Percentiles rank a stretch among this genome's conserved stretches.
Conservation (phyloP, 495 filamentous ascomycete species). For the Xylaria castorea region DNA sequence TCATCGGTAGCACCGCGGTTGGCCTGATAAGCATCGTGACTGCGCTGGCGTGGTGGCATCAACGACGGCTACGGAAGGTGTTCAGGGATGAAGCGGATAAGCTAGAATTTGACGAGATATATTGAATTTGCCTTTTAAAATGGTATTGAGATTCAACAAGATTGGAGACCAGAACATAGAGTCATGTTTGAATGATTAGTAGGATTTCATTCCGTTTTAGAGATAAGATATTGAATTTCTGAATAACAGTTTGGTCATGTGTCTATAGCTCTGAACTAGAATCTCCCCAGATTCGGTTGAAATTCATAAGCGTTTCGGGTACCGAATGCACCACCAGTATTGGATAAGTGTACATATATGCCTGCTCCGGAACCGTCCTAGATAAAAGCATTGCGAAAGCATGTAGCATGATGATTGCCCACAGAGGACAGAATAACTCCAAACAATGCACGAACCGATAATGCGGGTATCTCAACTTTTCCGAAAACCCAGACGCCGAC, state of each 20-base stretch:
- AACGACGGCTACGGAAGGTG: slow-evolving; percentile 41
- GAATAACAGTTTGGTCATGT: too few species aligned
- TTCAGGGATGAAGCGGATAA: slow-evolving; percentile 42
- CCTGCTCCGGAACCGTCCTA: neutral
- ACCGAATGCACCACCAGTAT: neutral
- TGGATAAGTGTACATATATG: neutral
- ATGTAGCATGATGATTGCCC: neutral
- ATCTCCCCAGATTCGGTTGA: neutral
- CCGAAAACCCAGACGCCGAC: slow-evolving; percentile 34
- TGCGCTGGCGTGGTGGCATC: slow-evolving; percentile 47
- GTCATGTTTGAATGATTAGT: neutral
- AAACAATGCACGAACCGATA: slow-evolving; percentile 27
- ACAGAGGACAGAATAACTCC: slow-evolving; percentile 1
- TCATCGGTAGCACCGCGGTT: slow-evolving; percentile 39
- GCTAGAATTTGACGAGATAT: slow-evolving; percentile 27
- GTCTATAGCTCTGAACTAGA: neutral
- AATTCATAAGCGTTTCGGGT: neutral
- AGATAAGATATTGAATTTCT: neutral
- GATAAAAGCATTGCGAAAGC: neutral
- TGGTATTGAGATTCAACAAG: neutral
- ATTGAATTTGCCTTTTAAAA: neutral
- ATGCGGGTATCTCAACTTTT: slow-evolving; percentile 42
- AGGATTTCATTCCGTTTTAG: neutral
- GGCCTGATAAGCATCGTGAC: slow-evolving; percentile 39
- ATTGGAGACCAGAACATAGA: neutral